Evolutionary conservation across 1,139 yeast species (phyloP), one percentile per base, ranked within the genome.

Genomic region (Protomyces pachydermus): DNA sequence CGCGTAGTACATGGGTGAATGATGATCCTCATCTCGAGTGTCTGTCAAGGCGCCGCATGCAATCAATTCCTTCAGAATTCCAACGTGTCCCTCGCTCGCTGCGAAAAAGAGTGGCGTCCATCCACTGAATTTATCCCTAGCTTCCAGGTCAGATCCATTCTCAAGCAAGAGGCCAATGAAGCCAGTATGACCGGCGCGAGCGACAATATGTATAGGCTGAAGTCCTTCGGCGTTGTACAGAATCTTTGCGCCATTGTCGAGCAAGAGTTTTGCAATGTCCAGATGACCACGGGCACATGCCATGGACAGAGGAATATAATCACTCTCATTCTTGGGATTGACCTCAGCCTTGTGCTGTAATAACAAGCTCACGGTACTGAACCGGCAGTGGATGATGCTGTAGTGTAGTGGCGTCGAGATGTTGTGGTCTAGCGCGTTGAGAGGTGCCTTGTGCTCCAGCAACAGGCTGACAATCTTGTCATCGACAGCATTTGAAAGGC

Each of bases 101-200:
- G 97, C 89, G 74, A 93, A 91, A 71, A 91, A 90, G 4, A 93
- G 80, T 0, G 98, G 96, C 0, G 97, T 86, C 98, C 98, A 93
- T 70, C 87, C 88, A 72, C 91, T 90, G 65, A 90, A 84, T 65
- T 89, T 87, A 75, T 93, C 98, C 12, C 85, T 73, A 66, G 83
- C 86, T 73, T 93, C 88, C 6, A 91, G 84, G 71, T 88, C 84
- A 0, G 95, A 90, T 3, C 95, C 95, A 69, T 86, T 81, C 32
- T 82, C 78, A 6, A 88, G 82, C 56, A 93, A 77, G 58, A 91
- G 74, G 20, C 85, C 82, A 18, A 91, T 84, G 51, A 91, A 78
- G 62, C 84, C 78, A 68, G 80, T 79, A 72, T 87, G 91, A 0
- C 97, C 98, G 4, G 88, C 85, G 63, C 95, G 82, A 0, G 97